Evolutionary conservation across 345 rosid species (phyloP).

Genomic region (Eucalyptus tenuipes): DNA sequence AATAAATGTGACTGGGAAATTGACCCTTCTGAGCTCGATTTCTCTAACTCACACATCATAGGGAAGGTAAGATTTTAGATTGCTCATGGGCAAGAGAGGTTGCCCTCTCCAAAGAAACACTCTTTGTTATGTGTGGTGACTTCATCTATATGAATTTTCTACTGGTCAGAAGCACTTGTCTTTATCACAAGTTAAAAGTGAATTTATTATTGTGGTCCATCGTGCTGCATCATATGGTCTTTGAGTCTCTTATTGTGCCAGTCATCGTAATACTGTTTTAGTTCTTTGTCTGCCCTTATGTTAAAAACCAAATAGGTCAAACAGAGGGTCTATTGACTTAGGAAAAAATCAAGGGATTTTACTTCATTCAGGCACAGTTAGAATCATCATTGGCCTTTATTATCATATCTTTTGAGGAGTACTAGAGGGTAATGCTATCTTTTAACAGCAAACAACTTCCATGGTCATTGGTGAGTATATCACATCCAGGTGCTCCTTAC

Average conservation of each 20-base stretch:
- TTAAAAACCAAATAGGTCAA: not conserved
- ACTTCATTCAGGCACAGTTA: not conserved
- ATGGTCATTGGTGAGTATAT: not conserved
- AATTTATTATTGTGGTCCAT: not conserved
- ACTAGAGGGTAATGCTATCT: not conserved
- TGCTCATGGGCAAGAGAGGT: not conserved
- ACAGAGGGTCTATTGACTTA: not conserved
- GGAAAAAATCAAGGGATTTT: not conserved
- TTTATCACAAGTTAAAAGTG: not conserved
- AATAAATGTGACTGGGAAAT: conserved; percentile 99
- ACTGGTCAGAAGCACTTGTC: not conserved
- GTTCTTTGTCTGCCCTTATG: not conserved
- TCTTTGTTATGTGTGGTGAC: not conserved
- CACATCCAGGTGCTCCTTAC: not conserved
- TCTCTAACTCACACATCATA: conserved; percentile 59
- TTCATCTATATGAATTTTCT: not conserved
- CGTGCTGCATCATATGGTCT: not conserved
- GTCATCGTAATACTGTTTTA: not conserved
- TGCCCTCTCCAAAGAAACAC: not conserved
- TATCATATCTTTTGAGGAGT: not conserved
- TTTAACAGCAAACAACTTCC: not conserved
- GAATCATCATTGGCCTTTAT: not conserved
- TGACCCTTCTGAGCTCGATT: conserved; percentile 91
- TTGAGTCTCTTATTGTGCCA: not conserved
- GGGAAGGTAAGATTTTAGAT: conserved; percentile 59